These are phyloP conservation scores for Scytalidium lignicola DNA, from an alignment of 2,329 filamentous ascomycete genomes.

Conservation along the genomic window DNA sequence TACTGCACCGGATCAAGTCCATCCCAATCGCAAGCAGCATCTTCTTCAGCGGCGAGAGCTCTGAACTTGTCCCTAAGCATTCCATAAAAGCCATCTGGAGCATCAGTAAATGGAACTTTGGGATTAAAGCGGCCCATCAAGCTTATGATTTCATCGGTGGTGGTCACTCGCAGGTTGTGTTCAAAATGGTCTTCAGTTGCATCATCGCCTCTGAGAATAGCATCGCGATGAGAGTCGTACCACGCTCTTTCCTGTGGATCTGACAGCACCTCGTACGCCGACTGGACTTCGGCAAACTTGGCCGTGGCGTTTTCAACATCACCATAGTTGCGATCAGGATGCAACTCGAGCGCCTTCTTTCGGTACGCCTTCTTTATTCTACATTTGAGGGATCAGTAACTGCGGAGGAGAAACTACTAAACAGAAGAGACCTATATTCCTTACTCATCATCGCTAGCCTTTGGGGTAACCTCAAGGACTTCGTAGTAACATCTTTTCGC, in stretches of 20 bases:
- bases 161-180: slow-evolving; percentile 69
- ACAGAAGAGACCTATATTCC: slow-evolving; percentile 19
- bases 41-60: slow-evolving; percentile 75
- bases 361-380: slow-evolving; percentile 94
- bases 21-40: slow-evolving; percentile 66
- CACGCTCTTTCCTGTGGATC: slow-evolving; percentile 93
- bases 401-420: not conserved
- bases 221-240: slow-evolving; percentile 92
- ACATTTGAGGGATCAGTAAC: slow-evolving; percentile 2
- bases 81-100: slow-evolving; percentile 78
- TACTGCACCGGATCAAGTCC: slow-evolving; percentile 59
- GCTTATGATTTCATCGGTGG: slow-evolving; percentile 70
- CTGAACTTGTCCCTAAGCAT: slow-evolving; percentile 73
- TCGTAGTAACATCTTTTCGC: slow-evolving; percentile 79
- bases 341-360: slow-evolving; percentile 83
- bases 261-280: slow-evolving; percentile 92
- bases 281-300: slow-evolving; percentile 85
- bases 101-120: slow-evolving; percentile 73
- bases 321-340: slow-evolving; percentile 89
- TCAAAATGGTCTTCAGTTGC: slow-evolving; percentile 48
- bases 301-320: slow-evolving; percentile 78
- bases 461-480: slow-evolving; percentile 66
- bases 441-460: slow-evolving; percentile 77
- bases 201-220: slow-evolving; percentile 60
- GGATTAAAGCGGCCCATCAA: slow-evolving; percentile 78